Evolutionary conservation across 2,329 filamentous ascomycete species (phyloP).

Genomic region (Aspergillus proliferans): DNA sequence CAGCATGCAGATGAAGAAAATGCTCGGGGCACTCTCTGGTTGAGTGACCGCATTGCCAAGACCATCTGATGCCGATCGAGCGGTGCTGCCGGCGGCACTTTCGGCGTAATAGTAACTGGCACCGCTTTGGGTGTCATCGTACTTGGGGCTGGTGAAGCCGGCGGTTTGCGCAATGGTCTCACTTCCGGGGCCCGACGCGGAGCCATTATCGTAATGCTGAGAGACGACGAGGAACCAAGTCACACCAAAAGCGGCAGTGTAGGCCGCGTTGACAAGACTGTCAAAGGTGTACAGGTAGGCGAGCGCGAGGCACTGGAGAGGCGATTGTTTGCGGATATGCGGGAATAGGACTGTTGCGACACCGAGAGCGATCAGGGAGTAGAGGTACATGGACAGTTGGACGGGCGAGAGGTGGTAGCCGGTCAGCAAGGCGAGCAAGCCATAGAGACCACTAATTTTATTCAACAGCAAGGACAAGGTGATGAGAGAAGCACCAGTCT

Average conservation of each 20-base stretch:
- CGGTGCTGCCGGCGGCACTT: conserved; percentile 33
- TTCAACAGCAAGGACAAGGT: conserved; percentile 79
- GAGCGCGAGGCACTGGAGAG: conserved; percentile 72
- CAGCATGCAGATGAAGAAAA: conserved; percentile 66
- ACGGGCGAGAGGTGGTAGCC: conserved; percentile 75
- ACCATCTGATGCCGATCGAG: conserved; percentile 39
- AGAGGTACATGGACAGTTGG: conserved; percentile 87
- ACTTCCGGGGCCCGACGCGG: conserved; percentile 44
- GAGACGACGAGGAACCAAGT: conserved; percentile 79
- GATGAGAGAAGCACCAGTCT: conserved; percentile 80
- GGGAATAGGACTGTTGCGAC: conserved; percentile 65
- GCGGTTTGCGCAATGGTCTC: conserved; percentile 56
- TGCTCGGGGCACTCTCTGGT: conserved; percentile 65
- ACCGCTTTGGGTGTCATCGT: conserved; percentile 42
- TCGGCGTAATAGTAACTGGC: conserved; percentile 21
- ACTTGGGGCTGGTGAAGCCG: conserved; percentile 59
- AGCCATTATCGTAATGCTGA: conserved; percentile 46
- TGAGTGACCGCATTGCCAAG: conserved; percentile 61
- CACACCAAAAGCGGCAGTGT: conserved; percentile 74
- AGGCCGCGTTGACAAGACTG: conserved; percentile 71
- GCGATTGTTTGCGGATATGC: conserved; percentile 71
- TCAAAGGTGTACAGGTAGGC: conserved; percentile 83
- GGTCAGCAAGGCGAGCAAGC: conserved; percentile 79
- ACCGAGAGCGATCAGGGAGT: conserved; percentile 67
- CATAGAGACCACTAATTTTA: conserved; percentile 86